Base-by-base conservation (phyloP, 192 early-diverging fungal genomes). In the Geranomyces michiganensis region DNA sequence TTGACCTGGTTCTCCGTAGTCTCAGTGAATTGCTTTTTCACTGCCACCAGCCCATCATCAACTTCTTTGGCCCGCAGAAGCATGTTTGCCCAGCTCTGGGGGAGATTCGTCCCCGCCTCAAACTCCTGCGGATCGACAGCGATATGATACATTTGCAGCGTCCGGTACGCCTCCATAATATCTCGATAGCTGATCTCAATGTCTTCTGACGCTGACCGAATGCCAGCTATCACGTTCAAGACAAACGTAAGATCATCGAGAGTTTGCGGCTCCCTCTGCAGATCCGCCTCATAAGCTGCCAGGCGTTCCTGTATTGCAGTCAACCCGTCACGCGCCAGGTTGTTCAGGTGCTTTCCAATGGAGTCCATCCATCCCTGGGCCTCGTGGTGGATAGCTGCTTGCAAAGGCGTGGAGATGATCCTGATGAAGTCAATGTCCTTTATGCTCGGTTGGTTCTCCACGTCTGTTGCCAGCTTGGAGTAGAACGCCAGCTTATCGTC, bases 221-320 rank as follows among this genome's bases (percentile, higher is more conserved):
- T 85, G 43, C 86, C 82, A 12, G 87, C 68, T 27, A 88, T 85
- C 1, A 84, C 75, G 61, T 88, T 85, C 55, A 88, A 67, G 33
- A 88, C 85, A 75, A 84, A 85, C 8, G 87, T 88, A 17, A 88
- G 65, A 67, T 88, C 87, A 48, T 87, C 85, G 12, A 88, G 67
- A 0, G 85, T 84, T 32, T 71, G 68, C 1, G 87, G 85, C 14
- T 46, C 76, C 22, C 77, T 22, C 46, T 80, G 64, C 26, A 88
- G 58, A 53, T 87, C 84, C 47, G 78, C 82, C 31, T 83, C 76
- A 69, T 83, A 88, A 32, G 78, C 73, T 22, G 47, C 62, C 12
- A 88, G 65, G 27, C 71, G 67, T 1, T 68, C 73, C 48, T 82
- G 55, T 0, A 87, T 45, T 10, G 9, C 15, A 31, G 44, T 48